Evolutionary conservation across 1,284 basidiomycete genomes (phyloP).

Genomic region (Cerrena zonata): DNA sequence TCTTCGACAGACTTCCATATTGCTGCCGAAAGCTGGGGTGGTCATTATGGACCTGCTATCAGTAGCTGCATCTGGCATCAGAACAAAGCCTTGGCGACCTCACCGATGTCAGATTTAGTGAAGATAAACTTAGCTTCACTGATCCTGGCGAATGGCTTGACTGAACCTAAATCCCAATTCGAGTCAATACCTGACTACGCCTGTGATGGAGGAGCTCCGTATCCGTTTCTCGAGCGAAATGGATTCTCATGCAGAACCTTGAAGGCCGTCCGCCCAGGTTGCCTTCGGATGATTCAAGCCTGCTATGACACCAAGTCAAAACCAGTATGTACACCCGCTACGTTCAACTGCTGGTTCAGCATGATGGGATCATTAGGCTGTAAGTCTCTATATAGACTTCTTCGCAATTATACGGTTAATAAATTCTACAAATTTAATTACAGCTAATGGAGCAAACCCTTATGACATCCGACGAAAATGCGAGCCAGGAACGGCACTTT

Average conservation of each 20-base stretch:
- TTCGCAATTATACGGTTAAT: neutral
- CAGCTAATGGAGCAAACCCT: conserved; percentile 60
- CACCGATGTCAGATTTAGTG: conserved; percentile 38
- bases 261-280: conserved; percentile 61
- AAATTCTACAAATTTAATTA: neutral
- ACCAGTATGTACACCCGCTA: conserved; percentile 58
- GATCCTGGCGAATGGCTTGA: conserved; percentile 79
- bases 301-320: conserved; percentile 59
- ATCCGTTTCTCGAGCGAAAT: conserved; percentile 65
- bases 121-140: conserved; percentile 76
- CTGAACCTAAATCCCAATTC: conserved; percentile 76
- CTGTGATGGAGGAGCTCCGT: conserved; percentile 62
- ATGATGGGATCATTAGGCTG: neutral
- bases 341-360: conserved; percentile 44
- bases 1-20: conserved; percentile 64
- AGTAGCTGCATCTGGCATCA: conserved; percentile 70
- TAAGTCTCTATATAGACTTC: neutral
- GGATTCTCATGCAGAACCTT: conserved; percentile 63
- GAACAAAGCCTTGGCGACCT: conserved; percentile 52
- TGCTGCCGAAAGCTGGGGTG: conserved; percentile 75
- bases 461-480: conserved; percentile 85
- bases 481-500: conserved; percentile 8
- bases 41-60: conserved; percentile 77
- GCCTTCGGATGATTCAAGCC: conserved; percentile 60
- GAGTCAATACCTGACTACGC: conserved; percentile 76